Conservation (phyloP, 2,329 filamentous ascomycete species). For the Nemania diffusa region DNA sequence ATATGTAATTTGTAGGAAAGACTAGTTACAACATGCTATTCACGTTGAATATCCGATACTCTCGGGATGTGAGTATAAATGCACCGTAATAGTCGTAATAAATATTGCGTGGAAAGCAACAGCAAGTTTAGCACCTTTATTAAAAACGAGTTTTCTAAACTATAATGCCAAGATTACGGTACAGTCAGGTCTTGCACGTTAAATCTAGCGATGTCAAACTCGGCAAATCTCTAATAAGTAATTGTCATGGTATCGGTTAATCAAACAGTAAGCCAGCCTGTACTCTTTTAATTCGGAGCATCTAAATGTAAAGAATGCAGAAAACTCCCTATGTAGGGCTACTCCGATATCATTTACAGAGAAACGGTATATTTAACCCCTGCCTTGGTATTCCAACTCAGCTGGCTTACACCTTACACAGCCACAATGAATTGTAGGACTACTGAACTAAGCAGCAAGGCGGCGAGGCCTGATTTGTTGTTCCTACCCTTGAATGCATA, state of each 20-base stretch:
- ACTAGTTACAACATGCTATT: background rate
- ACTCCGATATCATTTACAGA: conserved; percentile 20
- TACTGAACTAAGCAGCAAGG: background rate
- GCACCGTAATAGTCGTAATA: background rate
- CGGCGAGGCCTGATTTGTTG: background rate
- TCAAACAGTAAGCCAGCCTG: conserved; percentile 27
- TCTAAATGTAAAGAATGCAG: background rate
- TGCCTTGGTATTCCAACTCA: background rate
- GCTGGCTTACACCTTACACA: background rate
- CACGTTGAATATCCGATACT: background rate
- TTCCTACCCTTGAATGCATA: background rate
- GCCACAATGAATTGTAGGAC: background rate
- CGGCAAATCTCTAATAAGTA: background rate
- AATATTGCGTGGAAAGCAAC: background rate
- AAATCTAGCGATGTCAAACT: background rate
- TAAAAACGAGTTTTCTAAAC: background rate
- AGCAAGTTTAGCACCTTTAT: too few relatives aligned
- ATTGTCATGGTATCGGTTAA: conserved; percentile 24
- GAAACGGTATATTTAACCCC: background rate
- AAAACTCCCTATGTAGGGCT: background rate
- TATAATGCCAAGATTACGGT: background rate
- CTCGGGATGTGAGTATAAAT: background rate
- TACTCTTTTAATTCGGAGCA: background rate
- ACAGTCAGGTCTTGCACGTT: background rate
- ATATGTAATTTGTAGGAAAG: too few relatives aligned